These are phyloP conservation scores for Penicillium flavigenum DNA, from an alignment of 495 filamentous ascomycete genomes.

Conservation along the genomic window DNA sequence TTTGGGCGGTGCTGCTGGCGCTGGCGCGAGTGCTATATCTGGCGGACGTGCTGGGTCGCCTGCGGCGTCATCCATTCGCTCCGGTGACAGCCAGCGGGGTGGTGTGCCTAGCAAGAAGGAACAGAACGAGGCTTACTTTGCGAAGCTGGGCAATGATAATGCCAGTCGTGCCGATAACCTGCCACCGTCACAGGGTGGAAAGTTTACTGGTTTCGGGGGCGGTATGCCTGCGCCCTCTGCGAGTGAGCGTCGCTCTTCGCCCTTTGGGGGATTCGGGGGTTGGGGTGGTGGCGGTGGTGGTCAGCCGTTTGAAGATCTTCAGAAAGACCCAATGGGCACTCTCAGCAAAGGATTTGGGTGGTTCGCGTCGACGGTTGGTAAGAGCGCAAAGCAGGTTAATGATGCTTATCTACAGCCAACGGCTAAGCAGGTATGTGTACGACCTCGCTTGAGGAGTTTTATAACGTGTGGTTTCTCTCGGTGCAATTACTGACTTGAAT, in stretches of 20 bases:
- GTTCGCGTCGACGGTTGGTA: slow-evolving; percentile 81
- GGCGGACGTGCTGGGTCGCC: slow-evolving; percentile 32
- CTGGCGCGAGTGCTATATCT: slow-evolving; percentile 23
- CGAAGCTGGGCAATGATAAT: slow-evolving; percentile 77
- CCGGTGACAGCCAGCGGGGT: slow-evolving; percentile 25
- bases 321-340: slow-evolving; percentile 85
- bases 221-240: slow-evolving; percentile 48
- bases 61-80: slow-evolving; percentile 24
- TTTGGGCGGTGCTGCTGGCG: slow-evolving; percentile 10
- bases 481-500: slow-evolving; percentile 6
- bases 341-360: slow-evolving; percentile 92
- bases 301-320: slow-evolving; percentile 76
- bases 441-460: neutral
- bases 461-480: neutral
- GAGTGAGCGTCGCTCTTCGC: slow-evolving; percentile 24
- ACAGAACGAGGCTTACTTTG: slow-evolving; percentile 87
- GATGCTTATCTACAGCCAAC: slow-evolving; percentile 88
- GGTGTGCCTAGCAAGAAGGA: slow-evolving; percentile 49
- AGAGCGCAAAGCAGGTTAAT: slow-evolving; percentile 85
- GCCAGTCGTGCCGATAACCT: slow-evolving; percentile 68
- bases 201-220: slow-evolving; percentile 87
- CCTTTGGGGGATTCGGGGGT: slow-evolving; percentile 30
- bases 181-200: slow-evolving; percentile 85
- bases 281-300: slow-evolving; percentile 37
- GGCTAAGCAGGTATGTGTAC: slow-evolving; percentile 67